phyloP scores from a whole-genome alignment of 495 filamentous ascomycete species.

The Aspergillus steynii region DNA sequence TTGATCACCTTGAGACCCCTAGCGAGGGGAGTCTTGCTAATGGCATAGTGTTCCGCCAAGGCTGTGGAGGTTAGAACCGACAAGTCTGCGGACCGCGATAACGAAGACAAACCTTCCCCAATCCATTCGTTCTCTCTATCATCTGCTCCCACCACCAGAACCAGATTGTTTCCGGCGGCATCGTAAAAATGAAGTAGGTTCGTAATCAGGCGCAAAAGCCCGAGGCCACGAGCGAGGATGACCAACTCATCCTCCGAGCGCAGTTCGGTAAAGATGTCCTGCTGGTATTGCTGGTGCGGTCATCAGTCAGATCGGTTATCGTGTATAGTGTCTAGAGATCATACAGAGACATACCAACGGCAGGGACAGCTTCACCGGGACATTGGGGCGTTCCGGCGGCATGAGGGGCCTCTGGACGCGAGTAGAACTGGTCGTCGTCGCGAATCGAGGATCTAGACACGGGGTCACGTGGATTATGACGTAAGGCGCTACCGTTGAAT shows the following conservation, averaged over 20 bases:
- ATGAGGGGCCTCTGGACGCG: conserved; percentile 47
- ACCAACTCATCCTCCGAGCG: conserved; percentile 90
- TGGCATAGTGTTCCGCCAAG: conserved; percentile 88
- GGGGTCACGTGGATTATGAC: conserved; percentile 43
- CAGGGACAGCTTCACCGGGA: conserved; percentile 87
- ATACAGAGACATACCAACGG: conserved; percentile 64
- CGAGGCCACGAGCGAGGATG: conserved; percentile 86
- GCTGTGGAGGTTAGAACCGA: conserved; percentile 43
- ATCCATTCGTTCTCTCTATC: conserved; percentile 95
- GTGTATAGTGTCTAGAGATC: background rate
- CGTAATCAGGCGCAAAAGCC: conserved; percentile 84
- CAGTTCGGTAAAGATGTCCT: conserved; percentile 89
- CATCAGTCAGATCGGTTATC: conserved; percentile 11
- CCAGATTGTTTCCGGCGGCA: conserved; percentile 88
- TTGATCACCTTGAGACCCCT: conserved; percentile 89
- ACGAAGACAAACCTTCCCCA: conserved; percentile 60
- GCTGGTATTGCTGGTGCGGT: conserved; percentile 67
- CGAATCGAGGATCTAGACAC: conserved; percentile 20
- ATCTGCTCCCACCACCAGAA: conserved; percentile 86
- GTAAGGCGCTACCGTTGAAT: conserved; percentile 18
- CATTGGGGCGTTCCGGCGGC: conserved; percentile 57
- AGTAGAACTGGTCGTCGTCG: conserved; percentile 12
- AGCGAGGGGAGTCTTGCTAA: conserved; percentile 73
- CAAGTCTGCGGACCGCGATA: background rate
- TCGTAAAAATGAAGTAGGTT: conserved; percentile 97